Conservation (phyloP, 345 rosid genomes). For the Murraya koenigii region DNA sequence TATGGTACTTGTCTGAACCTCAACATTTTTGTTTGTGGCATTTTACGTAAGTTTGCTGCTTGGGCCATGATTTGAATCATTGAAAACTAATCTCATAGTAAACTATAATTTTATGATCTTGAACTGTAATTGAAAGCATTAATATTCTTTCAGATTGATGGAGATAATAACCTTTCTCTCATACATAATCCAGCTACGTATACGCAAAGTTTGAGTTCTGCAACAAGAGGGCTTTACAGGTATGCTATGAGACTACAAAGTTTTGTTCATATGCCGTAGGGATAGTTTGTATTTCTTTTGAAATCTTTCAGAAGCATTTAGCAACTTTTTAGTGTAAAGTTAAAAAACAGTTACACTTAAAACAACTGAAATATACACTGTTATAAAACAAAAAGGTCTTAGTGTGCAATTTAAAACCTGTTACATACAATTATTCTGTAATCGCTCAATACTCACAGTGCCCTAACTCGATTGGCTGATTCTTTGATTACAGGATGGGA, state of each 20-base stretch:
- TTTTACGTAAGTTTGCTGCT: neutral
- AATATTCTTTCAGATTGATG: slow-evolving; percentile 60
- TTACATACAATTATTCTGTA: neutral
- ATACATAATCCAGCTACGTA: slow-evolving; percentile 72
- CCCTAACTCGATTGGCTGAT: neutral
- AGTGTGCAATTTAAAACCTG: slow-evolving; percentile 12
- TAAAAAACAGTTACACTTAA: too few relatives aligned
- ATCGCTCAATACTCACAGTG: neutral
- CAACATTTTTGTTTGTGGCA: neutral
- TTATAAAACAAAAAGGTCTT: too few relatives aligned
- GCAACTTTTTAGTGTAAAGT: too few relatives aligned
- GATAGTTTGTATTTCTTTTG: neutral
- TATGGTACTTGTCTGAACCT: neutral
- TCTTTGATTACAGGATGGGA: slow-evolving; percentile 63
- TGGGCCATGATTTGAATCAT: neutral
- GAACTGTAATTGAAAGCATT: slow-evolving; percentile 1
- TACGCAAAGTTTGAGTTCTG: slow-evolving; percentile 58
- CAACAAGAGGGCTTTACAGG: slow-evolving; percentile 86
- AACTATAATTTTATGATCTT: neutral
- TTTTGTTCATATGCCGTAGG: slow-evolving; percentile 6
- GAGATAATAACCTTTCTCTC: slow-evolving; percentile 45
- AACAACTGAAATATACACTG: too few relatives aligned
- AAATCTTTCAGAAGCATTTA: neutral
- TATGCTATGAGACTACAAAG: slow-evolving; percentile 24
- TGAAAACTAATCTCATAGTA: neutral